These are phyloP conservation scores for Iris pallida DNA, from an alignment of 116 monocot genomes.

Conservation along the genomic window DNA sequence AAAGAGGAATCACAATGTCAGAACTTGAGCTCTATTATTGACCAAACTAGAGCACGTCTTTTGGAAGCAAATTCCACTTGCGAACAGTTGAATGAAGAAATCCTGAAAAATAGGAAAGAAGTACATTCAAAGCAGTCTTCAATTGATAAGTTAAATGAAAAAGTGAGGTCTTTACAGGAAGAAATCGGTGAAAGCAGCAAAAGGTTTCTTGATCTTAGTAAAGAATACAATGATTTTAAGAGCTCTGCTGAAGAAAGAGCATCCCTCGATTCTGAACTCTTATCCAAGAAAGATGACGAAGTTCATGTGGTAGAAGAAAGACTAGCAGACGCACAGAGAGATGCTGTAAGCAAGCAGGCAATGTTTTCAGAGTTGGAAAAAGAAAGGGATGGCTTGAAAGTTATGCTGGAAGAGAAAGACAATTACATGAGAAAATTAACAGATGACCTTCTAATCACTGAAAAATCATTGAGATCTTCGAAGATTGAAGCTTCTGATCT, in stretches of 20 bases:
- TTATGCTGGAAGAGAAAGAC: conserved; percentile 32
- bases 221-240: conserved; percentile 43
- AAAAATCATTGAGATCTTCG: conserved; percentile 26
- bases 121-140: conserved; percentile 26
- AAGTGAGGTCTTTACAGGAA: conserved; percentile 20
- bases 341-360: conserved; percentile 17
- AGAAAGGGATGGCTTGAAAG: conserved; percentile 40
- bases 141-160: conserved; percentile 34
- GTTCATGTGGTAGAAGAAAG: conserved; percentile 40
- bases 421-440: conserved; percentile 22
- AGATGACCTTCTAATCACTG: conserved; percentile 28
- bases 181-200: conserved; percentile 28
- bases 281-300: conserved; percentile 43
- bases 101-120: conserved; percentile 26
- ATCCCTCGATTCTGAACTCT: conserved; percentile 31
- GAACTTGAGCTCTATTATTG: conserved; percentile 27
- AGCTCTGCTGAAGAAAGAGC: conserved; percentile 30
- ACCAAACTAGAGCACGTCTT: conserved; percentile 32
- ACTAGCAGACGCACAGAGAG: conserved; percentile 29
- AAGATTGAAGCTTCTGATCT: conserved; percentile 32
- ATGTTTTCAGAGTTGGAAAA: conserved; percentile 29
- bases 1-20: conserved; percentile 38
- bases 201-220: conserved; percentile 32
- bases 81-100: conserved; percentile 38
- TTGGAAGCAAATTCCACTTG: conserved; percentile 30